Base-by-base conservation (phyloP, 192 early-diverging fungal species). In the Coemansia guatemalensis region DNA sequence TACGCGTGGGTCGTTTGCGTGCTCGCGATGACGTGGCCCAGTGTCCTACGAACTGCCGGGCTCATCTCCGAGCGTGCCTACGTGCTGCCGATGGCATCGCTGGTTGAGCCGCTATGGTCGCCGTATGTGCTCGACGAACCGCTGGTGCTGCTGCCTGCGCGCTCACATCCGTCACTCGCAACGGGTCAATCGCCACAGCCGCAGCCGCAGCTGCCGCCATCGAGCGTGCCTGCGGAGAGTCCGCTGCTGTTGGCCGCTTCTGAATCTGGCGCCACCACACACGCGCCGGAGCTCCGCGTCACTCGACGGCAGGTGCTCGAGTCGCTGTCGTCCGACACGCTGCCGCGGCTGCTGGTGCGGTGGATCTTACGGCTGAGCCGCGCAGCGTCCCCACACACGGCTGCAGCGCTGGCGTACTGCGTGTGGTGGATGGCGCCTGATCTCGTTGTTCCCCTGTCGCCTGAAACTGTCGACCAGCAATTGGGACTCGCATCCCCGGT, bases 31-130 rank as follows among this genome's bases (percentile, higher is more conserved):
- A 67, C 76, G 39, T 79, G 76, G 76, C 76, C 76, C 27, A 70
- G 67, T 48, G 76, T 79, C 29, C 49, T 79, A 50, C 76, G 76
- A 33, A 73, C 76, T 4, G 52, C 76, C 14, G 76, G 76, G 22
- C 64, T 79, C 24, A 79, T 79, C 25, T 79, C 76, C 22, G 76
- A 79, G 57, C 76, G 76, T 0, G 76, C 76, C 20, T 79, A 79
- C 41, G 26, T 79, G 8, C 64, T 79, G 21, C 76, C 76, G 7
- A 56, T 73, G 48, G 53, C 67, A 5, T 73, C 76, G 48, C 60
- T 79, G 49, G 76, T 67, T 8, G 65, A 79, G 64, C 76, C 76
- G 24, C 57, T 79, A 18, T 79, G 76, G 76, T 58, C 26, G 30
- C 53, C 51, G 35, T 68, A 65, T 41, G 60, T 50, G 26, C 35